Conservation (phyloP, 2,329 filamentous ascomycete species). For the Paramyrothecium roridum region DNA sequence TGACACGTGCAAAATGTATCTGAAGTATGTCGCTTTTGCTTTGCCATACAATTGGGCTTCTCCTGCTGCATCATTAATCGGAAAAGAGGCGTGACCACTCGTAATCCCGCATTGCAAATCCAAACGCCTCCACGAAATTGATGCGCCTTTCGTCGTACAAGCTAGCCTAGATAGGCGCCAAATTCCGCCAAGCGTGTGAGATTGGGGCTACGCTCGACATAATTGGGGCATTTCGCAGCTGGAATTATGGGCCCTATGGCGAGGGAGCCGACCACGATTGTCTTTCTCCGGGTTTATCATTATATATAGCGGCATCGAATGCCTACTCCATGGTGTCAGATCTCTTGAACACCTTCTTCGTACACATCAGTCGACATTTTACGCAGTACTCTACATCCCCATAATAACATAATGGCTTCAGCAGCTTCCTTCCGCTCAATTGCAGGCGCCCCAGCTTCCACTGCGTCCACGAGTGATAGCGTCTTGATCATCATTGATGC, state of each 20-base stretch:
- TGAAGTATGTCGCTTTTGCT: too few species aligned
- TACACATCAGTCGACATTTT: not conserved
- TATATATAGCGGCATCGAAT: too few species aligned
- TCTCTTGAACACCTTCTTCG: not conserved
- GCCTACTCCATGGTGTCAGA: not conserved
- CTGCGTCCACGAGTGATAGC: constrained; percentile 54
- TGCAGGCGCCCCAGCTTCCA: constrained; percentile 51
- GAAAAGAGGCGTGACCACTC: too few species aligned
- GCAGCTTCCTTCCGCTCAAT: constrained; percentile 38
- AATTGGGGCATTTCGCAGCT: not conserved
- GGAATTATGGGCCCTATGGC: not conserved
- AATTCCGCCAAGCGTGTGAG: not conserved
- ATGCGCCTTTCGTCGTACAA: not conserved
- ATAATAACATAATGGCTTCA: constrained; percentile 2
- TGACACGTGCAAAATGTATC: too few species aligned
- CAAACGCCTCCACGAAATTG: too few species aligned
- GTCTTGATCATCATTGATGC: constrained; percentile 67
- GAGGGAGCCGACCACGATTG: not conserved
- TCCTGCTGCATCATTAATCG: too few species aligned
- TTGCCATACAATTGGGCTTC: too few species aligned
- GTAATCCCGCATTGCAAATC: too few species aligned
- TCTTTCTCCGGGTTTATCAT: not conserved
- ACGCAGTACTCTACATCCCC: not conserved
- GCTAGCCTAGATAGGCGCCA: not conserved
- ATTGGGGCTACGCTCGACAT: not conserved